Percentiles rank a stretch among this genome's conserved stretches.
phyloP scores from a whole-genome alignment of 202 grass and related monocot species.

The Saccharum hybrid region DNA sequence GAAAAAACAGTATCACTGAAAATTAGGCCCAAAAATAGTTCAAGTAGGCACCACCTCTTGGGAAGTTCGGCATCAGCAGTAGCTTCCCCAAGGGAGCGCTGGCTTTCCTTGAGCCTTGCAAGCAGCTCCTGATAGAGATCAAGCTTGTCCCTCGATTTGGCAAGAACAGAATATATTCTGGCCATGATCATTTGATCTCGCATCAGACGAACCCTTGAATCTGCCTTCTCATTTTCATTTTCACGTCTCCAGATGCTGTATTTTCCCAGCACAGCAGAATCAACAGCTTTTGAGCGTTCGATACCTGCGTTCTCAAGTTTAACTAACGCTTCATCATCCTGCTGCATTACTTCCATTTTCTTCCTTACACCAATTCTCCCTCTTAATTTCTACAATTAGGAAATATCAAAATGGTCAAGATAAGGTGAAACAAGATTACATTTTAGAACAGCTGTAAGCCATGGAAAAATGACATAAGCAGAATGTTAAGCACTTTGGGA shows the following conservation, averaged over 20 bases:
- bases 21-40: conserved; percentile 32
- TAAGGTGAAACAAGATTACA: conserved; percentile 19
- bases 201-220: conserved; percentile 63
- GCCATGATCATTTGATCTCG: conserved; percentile 85
- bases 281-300: conserved; percentile 65
- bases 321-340: conserved; percentile 71
- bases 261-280: conserved; percentile 73
- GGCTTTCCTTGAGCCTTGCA: conserved; percentile 72
- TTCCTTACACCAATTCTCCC: conserved; percentile 47
- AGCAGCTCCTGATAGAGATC: conserved; percentile 75
- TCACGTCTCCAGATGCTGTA: conserved; percentile 80
- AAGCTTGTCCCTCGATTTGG: conserved; percentile 69
- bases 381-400: conserved; percentile 55
- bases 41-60: conserved; percentile 45
- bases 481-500: not conserved
- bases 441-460: conserved; percentile 8
- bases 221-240: conserved; percentile 73
- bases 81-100: conserved; percentile 66
- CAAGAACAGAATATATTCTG: conserved; percentile 73
- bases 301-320: conserved; percentile 75
- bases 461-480: conserved; percentile 1
- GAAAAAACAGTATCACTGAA: conserved; percentile 35
- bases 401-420: conserved; percentile 22
- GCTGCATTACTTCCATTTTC: conserved; percentile 48
- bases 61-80: conserved; percentile 72